Conservation (phyloP, 139 green algal genomes). For the Chlorella sp. region DNA sequence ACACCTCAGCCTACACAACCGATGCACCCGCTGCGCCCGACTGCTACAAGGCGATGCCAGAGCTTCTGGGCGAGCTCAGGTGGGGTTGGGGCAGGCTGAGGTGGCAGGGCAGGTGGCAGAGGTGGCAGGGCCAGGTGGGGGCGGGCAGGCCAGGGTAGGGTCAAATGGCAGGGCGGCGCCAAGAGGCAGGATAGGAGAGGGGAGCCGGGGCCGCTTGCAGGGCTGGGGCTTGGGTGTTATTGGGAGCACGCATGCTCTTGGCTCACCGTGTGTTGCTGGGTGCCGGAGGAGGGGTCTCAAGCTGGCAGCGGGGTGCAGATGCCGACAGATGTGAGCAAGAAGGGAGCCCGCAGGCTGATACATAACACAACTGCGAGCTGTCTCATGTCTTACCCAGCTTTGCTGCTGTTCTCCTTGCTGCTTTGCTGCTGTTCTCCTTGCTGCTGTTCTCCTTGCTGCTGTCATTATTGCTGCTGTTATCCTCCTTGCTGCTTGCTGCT, state of each 20-base stretch:
- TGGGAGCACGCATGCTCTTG: background rate
- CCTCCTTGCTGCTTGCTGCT: background rate
- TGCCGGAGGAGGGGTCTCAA: too few relatives aligned
- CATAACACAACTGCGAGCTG: too few relatives aligned
- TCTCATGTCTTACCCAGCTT: too few relatives aligned
- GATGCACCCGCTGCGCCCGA: background rate
- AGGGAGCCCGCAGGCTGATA: too few relatives aligned
- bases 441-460: background rate
- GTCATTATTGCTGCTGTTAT: background rate
- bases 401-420: background rate
- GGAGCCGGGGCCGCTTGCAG: background rate
- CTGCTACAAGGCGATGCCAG: constrained; percentile 41
- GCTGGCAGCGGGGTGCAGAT: too few relatives aligned
- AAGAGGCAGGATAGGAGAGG: too few relatives aligned
- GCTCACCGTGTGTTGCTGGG: too few relatives aligned
- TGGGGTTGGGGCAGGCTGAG: background rate
- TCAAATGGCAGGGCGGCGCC: too few relatives aligned
- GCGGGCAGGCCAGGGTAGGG: background rate
- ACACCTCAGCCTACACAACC: constrained; percentile 38
- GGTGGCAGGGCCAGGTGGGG: background rate
- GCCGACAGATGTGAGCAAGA: too few relatives aligned
- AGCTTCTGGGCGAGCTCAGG: constrained; percentile 47
- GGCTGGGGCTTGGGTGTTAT: background rate
- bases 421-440: too few relatives aligned
- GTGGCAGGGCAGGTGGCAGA: too few relatives aligned